These are phyloP conservation scores for Neurospora sp. DNA, from an alignment of 495 filamentous ascomycete species.

Conservation along the genomic window DNA sequence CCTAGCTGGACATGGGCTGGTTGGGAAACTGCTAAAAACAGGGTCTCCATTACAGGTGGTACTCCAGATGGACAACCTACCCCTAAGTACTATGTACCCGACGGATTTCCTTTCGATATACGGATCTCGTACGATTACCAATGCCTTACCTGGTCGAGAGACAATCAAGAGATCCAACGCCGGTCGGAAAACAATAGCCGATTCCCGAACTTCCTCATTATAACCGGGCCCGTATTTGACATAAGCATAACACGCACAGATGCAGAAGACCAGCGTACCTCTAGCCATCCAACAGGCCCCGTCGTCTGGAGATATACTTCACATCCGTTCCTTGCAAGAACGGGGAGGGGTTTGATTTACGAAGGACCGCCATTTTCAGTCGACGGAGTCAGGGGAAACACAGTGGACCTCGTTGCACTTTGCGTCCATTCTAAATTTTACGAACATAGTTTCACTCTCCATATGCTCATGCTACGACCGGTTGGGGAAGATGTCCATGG, in stretches of 20 bases:
- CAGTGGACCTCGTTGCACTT: background rate
- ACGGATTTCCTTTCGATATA: too few relatives aligned
- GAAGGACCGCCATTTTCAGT: background rate
- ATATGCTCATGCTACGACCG: background rate
- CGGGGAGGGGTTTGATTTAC: too few relatives aligned
- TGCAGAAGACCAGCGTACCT: background rate
- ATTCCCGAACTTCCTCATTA: background rate
- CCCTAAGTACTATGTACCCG: too few relatives aligned
- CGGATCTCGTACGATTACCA: too few relatives aligned
- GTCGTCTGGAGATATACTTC: background rate
- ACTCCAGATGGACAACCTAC: too few relatives aligned
- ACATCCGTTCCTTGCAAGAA: background rate
- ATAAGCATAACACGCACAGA: background rate
- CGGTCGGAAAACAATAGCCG: too few relatives aligned
- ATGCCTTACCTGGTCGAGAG: too few relatives aligned
- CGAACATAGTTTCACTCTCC: accelerated
- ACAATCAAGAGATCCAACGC: too few relatives aligned
- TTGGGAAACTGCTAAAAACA: too few relatives aligned
- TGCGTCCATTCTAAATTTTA: accelerated
- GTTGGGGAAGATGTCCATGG: background rate
- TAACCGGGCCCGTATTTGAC: background rate
- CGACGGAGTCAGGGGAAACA: background rate
- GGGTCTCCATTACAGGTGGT: too few relatives aligned
- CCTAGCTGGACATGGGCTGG: too few relatives aligned
- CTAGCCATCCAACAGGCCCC: background rate